Evolutionary conservation across 257 asterid species (phyloP).

Genomic region (Plantago major): DNA sequence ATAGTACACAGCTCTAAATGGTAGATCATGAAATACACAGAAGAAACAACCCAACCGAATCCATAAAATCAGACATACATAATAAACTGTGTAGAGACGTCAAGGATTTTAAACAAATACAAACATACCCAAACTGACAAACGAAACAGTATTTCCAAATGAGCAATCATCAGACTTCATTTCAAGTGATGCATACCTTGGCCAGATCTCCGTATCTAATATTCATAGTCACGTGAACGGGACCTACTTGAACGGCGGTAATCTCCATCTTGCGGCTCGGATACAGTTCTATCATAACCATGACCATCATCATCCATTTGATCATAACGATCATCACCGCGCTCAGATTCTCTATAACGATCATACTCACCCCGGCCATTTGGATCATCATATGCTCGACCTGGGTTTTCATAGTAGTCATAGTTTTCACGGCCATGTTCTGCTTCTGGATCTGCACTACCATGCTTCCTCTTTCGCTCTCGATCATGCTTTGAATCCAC

Average conservation of each 20-base stretch:
- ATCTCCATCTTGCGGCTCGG: conserved; percentile 53
- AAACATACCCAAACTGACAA: too few species aligned
- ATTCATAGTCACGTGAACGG: conserved; percentile 43
- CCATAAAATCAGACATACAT: too few species aligned
- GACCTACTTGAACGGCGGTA: conserved; percentile 54
- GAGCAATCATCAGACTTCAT: too few species aligned
- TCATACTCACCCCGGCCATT: conserved; percentile 47
- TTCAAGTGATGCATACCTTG: not conserved
- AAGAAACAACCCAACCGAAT: too few species aligned
- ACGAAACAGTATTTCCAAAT: too few species aligned
- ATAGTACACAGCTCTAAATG: too few species aligned
- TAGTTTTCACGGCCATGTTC: conserved; percentile 46
- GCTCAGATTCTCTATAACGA: conserved; percentile 51
- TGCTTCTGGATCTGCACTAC: conserved; percentile 34
- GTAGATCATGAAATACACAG: too few species aligned
- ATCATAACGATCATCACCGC: conserved; percentile 56
- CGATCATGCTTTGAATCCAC: too few species aligned
- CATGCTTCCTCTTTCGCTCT: conserved; percentile 33
- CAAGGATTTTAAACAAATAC: too few species aligned
- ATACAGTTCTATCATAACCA: conserved; percentile 51
- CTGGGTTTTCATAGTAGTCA: conserved; percentile 38
- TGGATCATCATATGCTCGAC: conserved; percentile 23
- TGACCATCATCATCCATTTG: conserved; percentile 74
- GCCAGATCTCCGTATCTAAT: conserved; percentile 7
- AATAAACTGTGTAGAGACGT: too few species aligned